These are phyloP conservation scores for Rhizopus sp. DNA, from an alignment of 371 early-diverging fungal genomes.

Conservation along the genomic window DNA sequence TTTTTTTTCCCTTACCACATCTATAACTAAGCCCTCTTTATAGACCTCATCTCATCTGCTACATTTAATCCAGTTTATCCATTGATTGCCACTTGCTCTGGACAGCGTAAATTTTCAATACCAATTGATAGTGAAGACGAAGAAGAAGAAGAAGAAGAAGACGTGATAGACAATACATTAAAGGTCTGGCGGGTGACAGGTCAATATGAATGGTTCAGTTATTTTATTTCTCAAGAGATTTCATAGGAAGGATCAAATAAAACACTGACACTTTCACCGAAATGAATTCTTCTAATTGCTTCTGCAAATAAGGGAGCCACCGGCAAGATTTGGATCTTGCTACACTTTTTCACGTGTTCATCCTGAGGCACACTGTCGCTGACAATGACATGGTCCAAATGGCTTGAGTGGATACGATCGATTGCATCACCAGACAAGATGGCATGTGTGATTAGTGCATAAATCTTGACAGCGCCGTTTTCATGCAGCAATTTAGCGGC, in stretches of 20 bases:
- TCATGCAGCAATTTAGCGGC: slow-evolving; percentile 80
- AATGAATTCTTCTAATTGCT: slow-evolving; percentile 59
- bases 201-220: slow-evolving; percentile 44
- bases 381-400: slow-evolving; percentile 79
- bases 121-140: slow-evolving; percentile 7
- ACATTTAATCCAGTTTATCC: slow-evolving; percentile 66
- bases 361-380: slow-evolving; percentile 89
- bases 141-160: slow-evolving; percentile 5
- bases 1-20: not conserved
- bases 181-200: slow-evolving; percentile 53
- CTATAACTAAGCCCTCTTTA: not conserved
- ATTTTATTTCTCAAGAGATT: slow-evolving; percentile 11
- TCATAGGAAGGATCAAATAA: slow-evolving; percentile 67
- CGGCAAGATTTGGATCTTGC: slow-evolving; percentile 89
- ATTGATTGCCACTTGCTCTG: slow-evolving; percentile 63
- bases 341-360: slow-evolving; percentile 64
- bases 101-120: slow-evolving; percentile 59
- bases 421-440: slow-evolving; percentile 80
- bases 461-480: slow-evolving; percentile 79
- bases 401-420: slow-evolving; percentile 70
- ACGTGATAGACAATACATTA: slow-evolving; percentile 48
- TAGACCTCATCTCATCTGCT: slow-evolving; percentile 58
- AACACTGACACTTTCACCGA: slow-evolving; percentile 75
- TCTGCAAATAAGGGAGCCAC: slow-evolving; percentile 92
- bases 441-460: slow-evolving; percentile 83